A percentile compares a stretch with the other conserved stretches of the same genome.
Conservation (phyloP, 805 yeast genomes). For the Kodamaea restingae region DNA sequence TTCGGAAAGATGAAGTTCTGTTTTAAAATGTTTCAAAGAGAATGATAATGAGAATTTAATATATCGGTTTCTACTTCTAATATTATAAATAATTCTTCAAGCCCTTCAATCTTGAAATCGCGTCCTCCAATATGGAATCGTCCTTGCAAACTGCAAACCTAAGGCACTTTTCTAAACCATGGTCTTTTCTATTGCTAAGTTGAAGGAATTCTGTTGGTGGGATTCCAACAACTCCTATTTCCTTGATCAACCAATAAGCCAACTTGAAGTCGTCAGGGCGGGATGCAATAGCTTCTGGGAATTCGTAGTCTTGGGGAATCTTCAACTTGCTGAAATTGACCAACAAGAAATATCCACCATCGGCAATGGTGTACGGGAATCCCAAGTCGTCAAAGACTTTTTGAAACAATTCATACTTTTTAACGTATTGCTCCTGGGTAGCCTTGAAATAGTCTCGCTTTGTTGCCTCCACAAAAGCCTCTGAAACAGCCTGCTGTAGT, state of each 20-base stretch:
- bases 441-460: constrained; percentile 61
- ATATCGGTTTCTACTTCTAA: too few relatives aligned
- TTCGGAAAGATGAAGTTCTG: constrained; percentile 70
- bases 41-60: neutral
- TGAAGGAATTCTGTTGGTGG: constrained; percentile 96
- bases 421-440: constrained; percentile 63
- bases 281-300: constrained; percentile 62
- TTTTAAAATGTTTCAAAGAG: constrained; percentile 32
- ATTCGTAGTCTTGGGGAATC: constrained; percentile 67
- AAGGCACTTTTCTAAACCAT: constrained; percentile 75
- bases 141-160: constrained; percentile 97
- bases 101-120: constrained; percentile 68
- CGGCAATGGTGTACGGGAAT: constrained; percentile 84
- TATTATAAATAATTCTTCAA: constrained; percentile 55
- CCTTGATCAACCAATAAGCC: constrained; percentile 90
- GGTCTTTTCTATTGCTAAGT: constrained; percentile 54
- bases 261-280: constrained; percentile 83
- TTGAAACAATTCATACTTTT: constrained; percentile 71
- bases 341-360: constrained; percentile 89
- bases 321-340: constrained; percentile 83
- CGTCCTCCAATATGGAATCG: constrained; percentile 72
- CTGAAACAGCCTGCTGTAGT: constrained; percentile 85
- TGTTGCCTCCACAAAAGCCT: constrained; percentile 62
- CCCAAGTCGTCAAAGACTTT: constrained; percentile 80
- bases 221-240: constrained; percentile 90